Base-by-base conservation (phyloP, 148 eudicot genomes). In the Fallopia convolvulus region DNA sequence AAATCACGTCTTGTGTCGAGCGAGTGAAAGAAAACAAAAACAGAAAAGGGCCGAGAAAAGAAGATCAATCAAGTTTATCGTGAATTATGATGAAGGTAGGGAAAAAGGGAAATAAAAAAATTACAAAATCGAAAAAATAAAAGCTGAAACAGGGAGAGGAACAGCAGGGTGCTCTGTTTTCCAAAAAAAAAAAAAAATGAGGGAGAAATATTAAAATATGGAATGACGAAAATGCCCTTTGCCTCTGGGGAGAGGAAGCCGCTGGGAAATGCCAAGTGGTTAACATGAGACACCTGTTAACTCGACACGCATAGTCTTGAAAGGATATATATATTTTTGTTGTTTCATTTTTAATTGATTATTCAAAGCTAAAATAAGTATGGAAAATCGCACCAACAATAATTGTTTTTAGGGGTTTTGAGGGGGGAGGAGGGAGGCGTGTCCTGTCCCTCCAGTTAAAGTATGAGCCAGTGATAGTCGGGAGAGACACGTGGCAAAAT, bases 391-490 rank as follows among this genome's bases (percentile, higher is more conserved):
- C n/a, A 65, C 41, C 71, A 33, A 33, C 71, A 65, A 65, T 65
- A 10, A 65, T 65, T 65, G 71, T 65, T 32, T 65, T 23, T 61
- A 20, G 30, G 39, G 33, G 39, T 4, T 4, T 65, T 33, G 14
- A 9, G 36, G 36, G 68, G 68, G 68, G 21, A 4, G 33, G 14
- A 9, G 36, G 36, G 68, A 39, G 68, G 21, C 4, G 33, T 61
- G 68, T 61, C 68, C 68, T 61, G 68, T 61, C 68, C 68, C 36
- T 61, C 68, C 68, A 61, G 71, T 30, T 65, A 65, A 65, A 65
- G 71, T 33, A 65, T 33, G 12, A 65, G 71, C 41, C 71, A 65
- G 71, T 65, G 71, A 65, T 65, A 33, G 71, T 65, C 71, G 4
- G n/a, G 41, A 8, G n/a, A 1, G 71, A 65, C 71, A 65, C 71